Base-by-base conservation (phyloP, 768 basidiomycete genomes). In the Ramaria sp. region DNA sequence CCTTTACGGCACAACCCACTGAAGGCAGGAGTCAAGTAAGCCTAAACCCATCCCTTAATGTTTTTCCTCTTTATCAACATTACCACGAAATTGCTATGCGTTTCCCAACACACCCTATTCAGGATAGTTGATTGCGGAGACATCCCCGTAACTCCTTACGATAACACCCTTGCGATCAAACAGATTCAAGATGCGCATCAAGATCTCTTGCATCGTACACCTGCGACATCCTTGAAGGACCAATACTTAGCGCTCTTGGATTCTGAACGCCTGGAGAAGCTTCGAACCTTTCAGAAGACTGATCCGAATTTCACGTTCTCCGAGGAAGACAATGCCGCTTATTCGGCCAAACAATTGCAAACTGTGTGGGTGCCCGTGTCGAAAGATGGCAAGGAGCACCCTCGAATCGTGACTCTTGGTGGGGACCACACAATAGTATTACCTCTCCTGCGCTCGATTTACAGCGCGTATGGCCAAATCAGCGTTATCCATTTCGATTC, bases 401-500 rank as follows among this genome's bases (percentile, higher is more conserved):
- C 90, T 0, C 73, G 87, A 38, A 70, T 93, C 52, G 76, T 93
- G 57, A 87, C 88, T 20, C 78, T 92, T 30, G 91, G 91, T 22
- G 90, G 91, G 3, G 90, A 93, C 63, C 90, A 92, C 63, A 89
- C 88, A 6, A 88, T 92, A 57, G 88, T 82, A 36, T 66, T 83
- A 6, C 81, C 81, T 16, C 69, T 82, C 44, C 69, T 83, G 18
- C 79, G 87, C 38, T 86, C 89, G 13, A 77, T 92, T 43, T 64
- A 86, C 65, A 78, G 80, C 41, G 81, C 81, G 13, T 91, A 92
- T 61, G 88, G 89, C 1, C 76, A 83, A 8, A 83, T 88, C 52
- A 82, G 81, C 28, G 84, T 88, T 48, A 88, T 91, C 50, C 90
- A 92, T 66, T 90, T 92, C 63, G 90, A 92, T 65, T 84, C 85